Conservation (phyloP, 371 early-diverging fungal species). For the Batkoa obscura region DNA sequence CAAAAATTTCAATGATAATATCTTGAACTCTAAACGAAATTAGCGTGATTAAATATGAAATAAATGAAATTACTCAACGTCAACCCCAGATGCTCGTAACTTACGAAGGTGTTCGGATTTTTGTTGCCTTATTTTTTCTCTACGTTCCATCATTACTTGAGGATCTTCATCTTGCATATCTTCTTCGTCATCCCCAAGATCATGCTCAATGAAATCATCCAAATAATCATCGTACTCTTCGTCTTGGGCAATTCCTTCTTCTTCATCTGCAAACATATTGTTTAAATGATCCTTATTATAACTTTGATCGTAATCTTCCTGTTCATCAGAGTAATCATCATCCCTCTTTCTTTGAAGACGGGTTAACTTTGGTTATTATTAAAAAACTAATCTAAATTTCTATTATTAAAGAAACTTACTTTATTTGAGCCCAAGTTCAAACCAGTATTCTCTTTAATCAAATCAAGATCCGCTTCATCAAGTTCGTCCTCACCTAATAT, state of each 20-base stretch:
- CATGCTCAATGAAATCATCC: slow-evolving; percentile 50
- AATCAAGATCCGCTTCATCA: slow-evolving; percentile 74
- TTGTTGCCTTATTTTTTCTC: slow-evolving; percentile 3
- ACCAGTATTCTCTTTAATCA: slow-evolving; percentile 70
- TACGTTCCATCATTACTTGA: slow-evolving; percentile 5
- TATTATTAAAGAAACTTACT: slow-evolving; percentile 18
- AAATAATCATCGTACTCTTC: slow-evolving; percentile 26
- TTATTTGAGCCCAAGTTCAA: slow-evolving; percentile 28
- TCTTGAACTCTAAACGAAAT: not conserved
- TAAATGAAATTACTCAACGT: not conserved
- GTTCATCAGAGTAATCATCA: slow-evolving; percentile 47
- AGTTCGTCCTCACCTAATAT: slow-evolving; percentile 50
- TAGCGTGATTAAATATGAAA: not conserved
- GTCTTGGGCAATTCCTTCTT: slow-evolving; percentile 18
- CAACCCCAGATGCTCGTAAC: not conserved
- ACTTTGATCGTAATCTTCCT: slow-evolving; percentile 29
- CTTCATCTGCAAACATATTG: slow-evolving; percentile 38
- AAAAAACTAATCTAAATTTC: not conserved
- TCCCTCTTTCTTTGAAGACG: slow-evolving; percentile 11
- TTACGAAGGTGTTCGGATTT: slow-evolving; percentile 7
- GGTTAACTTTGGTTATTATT: not conserved
- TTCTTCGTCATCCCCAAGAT: slow-evolving; percentile 39
- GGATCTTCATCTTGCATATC: slow-evolving; percentile 15
- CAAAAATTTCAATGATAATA: slow-evolving; percentile 65
- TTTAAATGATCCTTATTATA: slow-evolving; percentile 17